Conservation (phyloP, 495 filamentous ascomycete genomes). For the Talaromyces stipitatus region DNA sequence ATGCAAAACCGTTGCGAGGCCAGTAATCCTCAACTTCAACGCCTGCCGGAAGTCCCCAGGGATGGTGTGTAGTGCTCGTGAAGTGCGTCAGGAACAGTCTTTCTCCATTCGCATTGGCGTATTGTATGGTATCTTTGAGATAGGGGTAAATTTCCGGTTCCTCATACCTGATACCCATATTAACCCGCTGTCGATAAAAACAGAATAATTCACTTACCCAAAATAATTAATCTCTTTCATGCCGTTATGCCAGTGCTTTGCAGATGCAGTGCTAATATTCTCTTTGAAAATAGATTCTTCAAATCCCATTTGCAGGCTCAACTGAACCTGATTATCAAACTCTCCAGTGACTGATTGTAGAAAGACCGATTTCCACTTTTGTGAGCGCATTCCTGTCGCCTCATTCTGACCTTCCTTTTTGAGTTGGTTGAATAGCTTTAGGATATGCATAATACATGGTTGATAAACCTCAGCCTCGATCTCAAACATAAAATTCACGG, state of each 20-base stretch:
- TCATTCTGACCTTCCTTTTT: slow-evolving; percentile 8
- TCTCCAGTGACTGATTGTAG: slow-evolving; percentile 31
- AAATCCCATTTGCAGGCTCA: slow-evolving; percentile 30
- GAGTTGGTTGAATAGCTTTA: slow-evolving; percentile 30
- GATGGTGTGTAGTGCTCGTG: slow-evolving; percentile 34
- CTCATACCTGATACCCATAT: no score
- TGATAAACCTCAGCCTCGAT: slow-evolving; percentile 28
- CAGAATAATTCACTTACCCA: no score
- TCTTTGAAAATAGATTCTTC: slow-evolving; percentile 21
- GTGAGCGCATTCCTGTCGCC: slow-evolving; percentile 7
- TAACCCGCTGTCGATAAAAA: no score
- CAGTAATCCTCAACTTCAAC: slow-evolving; percentile 22
- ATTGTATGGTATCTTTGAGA: slow-evolving; percentile 22
- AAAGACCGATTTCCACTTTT: slow-evolving; percentile 29
- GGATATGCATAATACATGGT: slow-evolving; percentile 32
- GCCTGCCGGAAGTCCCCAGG: slow-evolving; percentile 24
- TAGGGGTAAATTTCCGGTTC: slow-evolving; percentile 16
- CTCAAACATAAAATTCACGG: slow-evolving; percentile 32
- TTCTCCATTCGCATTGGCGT: slow-evolving; percentile 18
- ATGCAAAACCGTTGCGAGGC: slow-evolving; percentile 9
- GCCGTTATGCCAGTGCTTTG: slow-evolving; percentile 21
- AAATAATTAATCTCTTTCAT: slow-evolving; percentile 33
- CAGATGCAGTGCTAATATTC: slow-evolving; percentile 13
- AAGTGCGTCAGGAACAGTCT: slow-evolving; percentile 33
- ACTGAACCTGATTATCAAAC: slow-evolving; percentile 26